Conservation (phyloP, 2,329 filamentous ascomycete species). For the Pseudogymnoascus sp. region DNA sequence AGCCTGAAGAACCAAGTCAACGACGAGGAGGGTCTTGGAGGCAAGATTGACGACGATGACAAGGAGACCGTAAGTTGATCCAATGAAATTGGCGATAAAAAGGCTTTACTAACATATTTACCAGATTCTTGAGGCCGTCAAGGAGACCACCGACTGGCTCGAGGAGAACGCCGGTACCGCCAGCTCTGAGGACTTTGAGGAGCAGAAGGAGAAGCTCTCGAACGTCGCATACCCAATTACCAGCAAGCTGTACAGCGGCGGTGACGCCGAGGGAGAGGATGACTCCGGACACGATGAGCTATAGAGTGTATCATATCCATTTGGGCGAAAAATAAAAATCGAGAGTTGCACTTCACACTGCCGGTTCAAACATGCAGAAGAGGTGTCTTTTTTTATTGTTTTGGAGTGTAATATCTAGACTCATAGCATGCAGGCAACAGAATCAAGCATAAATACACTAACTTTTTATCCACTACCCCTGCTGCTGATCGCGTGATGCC, state of each 20-base stretch:
- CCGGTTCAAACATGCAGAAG: not conserved
- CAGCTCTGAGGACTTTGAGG: conserved; percentile 89
- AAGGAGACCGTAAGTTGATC: conserved; percentile 74
- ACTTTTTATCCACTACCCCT: not conserved
- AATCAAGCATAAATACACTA: conserved; percentile 8
- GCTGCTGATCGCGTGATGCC: too few relatives aligned
- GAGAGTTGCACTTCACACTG: not conserved
- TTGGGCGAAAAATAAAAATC: conserved; percentile 9
- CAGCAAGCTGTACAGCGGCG: conserved; percentile 81
- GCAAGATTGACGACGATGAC: conserved; percentile 97
- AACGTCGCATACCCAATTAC: conserved; percentile 97
- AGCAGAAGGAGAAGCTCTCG: conserved; percentile 99
- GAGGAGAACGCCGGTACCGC: conserved; percentile 88
- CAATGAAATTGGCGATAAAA: too few relatives aligned
- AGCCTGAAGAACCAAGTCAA: conserved; percentile 98
- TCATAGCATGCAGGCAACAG: conserved; percentile 3
- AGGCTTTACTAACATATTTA: conserved; percentile 32
- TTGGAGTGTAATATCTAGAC: conserved; percentile 8
- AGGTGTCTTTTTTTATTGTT: not conserved
- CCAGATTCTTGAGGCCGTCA: conserved; percentile 83
- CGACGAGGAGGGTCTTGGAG: conserved; percentile 91
- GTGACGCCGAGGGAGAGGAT: conserved; percentile 56
- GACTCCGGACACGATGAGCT: conserved; percentile 80
- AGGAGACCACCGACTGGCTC: conserved; percentile 95
- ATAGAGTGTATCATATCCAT: conserved; percentile 41